These are phyloP conservation scores for Xerocomus nothofagi DNA, from an alignment of 1,284 basidiomycete genomes.

Conservation along the genomic window DNA sequence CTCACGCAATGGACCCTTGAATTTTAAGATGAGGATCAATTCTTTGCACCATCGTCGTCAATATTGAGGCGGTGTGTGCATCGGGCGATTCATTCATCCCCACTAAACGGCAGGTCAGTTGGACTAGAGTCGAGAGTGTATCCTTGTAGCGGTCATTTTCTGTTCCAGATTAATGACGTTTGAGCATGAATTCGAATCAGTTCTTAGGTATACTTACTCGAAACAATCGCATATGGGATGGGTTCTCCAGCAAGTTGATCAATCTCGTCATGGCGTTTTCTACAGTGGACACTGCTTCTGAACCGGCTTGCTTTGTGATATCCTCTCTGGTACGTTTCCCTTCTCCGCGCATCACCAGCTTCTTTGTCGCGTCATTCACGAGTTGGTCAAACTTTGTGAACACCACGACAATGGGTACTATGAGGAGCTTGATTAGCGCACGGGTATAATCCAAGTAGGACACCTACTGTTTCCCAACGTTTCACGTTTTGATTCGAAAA, in stretches of 20 bases:
- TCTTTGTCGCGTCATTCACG: not conserved
- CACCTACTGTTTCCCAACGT: not conserved
- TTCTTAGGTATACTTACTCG: not conserved
- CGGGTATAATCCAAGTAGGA: no score
- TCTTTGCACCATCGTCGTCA: not conserved
- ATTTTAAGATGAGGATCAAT: slow-evolving; percentile 2
- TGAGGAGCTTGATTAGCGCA: not conserved
- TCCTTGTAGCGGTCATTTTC: not conserved
- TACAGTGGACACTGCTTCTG: not conserved
- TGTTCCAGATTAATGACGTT: not conserved
- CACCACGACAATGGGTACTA: not conserved
- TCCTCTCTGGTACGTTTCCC: not conserved
- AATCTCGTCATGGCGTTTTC: not conserved
- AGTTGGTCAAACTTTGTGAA: not conserved
- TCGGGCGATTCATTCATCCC: not conserved
- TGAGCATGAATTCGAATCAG: not conserved
- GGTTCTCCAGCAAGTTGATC: not conserved
- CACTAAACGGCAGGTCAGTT: not conserved
- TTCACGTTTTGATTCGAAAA: not conserved
- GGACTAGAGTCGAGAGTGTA: not conserved
- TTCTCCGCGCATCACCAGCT: not conserved
- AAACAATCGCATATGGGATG: not conserved
- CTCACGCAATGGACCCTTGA: slow-evolving; percentile 1
- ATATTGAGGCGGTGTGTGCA: not conserved
- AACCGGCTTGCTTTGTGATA: not conserved